phyloP scores from a whole-genome alignment of 2,329 filamentous ascomycete species.

The Zalaria obscura region DNA sequence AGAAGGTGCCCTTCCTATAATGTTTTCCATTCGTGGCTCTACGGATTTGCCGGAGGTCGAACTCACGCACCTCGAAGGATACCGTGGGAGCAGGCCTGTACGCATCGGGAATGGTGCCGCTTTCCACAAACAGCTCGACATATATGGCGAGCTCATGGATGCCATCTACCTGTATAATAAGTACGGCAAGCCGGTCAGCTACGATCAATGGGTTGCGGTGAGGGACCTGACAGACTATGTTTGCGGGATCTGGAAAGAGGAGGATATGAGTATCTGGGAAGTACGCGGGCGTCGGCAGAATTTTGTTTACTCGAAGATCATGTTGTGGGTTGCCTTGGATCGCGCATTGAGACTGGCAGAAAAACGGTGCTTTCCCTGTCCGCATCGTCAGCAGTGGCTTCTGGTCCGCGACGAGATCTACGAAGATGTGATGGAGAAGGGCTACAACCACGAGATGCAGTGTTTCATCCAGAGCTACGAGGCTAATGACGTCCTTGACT shows the following conservation, averaged over 20 bases:
- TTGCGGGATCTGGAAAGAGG: constrained; percentile 48
- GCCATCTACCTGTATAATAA: constrained; percentile 49
- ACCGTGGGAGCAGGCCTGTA: constrained; percentile 55
- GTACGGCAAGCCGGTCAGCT: constrained; percentile 46
- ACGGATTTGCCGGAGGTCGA: constrained; percentile 61
- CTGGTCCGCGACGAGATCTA: constrained; percentile 52
- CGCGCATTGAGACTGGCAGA: constrained; percentile 3
- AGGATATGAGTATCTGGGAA: constrained; percentile 76
- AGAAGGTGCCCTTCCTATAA: constrained; percentile 56
- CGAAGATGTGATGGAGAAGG: constrained; percentile 67
- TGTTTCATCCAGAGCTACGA: constrained; percentile 69
- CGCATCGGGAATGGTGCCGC: constrained; percentile 66
- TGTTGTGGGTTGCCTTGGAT: constrained; percentile 73
- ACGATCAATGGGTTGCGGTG: constrained; percentile 62
- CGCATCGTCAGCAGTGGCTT: constrained; percentile 41
- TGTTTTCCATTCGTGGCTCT: constrained; percentile 63
- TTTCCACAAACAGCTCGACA: constrained; percentile 64
- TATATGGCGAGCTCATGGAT: constrained; percentile 48
- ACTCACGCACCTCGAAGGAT: constrained; percentile 57
- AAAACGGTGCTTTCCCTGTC: constrained; percentile 63
- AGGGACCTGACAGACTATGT: constrained; percentile 58
- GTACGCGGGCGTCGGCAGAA: constrained; percentile 62
- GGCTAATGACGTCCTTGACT: constrained; percentile 54
- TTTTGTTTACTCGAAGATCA: constrained; percentile 70
- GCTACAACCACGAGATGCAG: constrained; percentile 55